phyloP scores from a whole-genome alignment of 805 yeast species.

The Kluyveromyces starmeri region DNA sequence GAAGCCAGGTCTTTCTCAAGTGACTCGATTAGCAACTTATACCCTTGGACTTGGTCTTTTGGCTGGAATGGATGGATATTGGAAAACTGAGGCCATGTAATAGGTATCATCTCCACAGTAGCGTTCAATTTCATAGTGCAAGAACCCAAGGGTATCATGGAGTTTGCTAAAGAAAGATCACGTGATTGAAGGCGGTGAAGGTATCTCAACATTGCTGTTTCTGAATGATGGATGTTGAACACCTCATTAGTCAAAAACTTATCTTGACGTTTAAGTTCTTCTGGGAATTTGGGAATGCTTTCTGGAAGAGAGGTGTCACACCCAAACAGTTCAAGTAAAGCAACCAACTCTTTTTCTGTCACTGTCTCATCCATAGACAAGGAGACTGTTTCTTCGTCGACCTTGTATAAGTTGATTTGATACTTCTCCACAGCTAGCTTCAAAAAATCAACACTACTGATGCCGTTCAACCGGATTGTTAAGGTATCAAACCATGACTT shows the following conservation, averaged over 20 bases:
- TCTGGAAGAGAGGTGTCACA: constrained; percentile 14
- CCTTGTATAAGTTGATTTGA: constrained; percentile 72
- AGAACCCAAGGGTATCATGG: constrained; percentile 96
- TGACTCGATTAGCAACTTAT: constrained; percentile 62
- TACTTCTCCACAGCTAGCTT: constrained; percentile 46
- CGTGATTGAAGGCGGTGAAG: constrained; percentile 74
- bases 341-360: constrained; percentile 47
- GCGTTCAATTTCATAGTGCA: constrained; percentile 98
- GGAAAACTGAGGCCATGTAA: constrained; percentile 90
- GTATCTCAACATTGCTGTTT: constrained; percentile 90
- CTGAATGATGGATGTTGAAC: constrained; percentile 83
- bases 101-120: constrained; percentile 89
- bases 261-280: constrained; percentile 45
- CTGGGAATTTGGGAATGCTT: constrained; percentile 43
- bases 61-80: constrained; percentile 93
- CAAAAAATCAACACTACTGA: constrained; percentile 48
- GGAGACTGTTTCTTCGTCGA: constrained; percentile 51
- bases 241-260: constrained; percentile 60
- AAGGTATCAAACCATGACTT: constrained; percentile 80
- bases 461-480: constrained; percentile 47
- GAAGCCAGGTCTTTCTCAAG: constrained; percentile 79
- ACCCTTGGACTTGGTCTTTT: constrained; percentile 79
- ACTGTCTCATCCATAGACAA: constrained; percentile 90
- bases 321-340: constrained; percentile 49
- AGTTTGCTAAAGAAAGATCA: constrained; percentile 87